Evolutionary conservation across 2,329 filamentous ascomycete species (phyloP), one percentile per base, ranked within the genome.

Genomic region (Ilyonectria destructans): DNA sequence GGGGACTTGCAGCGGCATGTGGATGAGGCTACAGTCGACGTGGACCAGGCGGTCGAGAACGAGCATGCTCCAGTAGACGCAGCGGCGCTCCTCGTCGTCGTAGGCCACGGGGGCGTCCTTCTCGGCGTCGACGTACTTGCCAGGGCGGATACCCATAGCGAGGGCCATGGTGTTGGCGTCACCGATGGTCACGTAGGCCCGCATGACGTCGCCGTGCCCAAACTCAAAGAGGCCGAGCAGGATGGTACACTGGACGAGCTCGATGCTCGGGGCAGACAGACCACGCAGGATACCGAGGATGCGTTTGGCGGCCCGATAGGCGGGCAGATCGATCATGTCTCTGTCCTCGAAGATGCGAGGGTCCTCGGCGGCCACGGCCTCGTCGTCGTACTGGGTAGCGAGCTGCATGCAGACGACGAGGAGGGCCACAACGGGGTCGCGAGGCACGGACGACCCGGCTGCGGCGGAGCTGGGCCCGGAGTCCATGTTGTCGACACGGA

Each of bases 351-450:
- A 71, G 40, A 74, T 69, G 45, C 61, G 58, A 2, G 58, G 70
- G 40, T 72, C 71, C 31, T 67, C 68, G 45, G 71, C 68, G 58
- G 75, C 71, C 19, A 70, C 81, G 31, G 78, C 75, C n/a, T 82
- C 80, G 70, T 83, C 80, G 52, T 78, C 75, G 60, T 79, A 80
- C 52, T 79, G 75, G 17, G 82, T 82, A 21, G 77, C 80, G 19
- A 85, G 79, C 62, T 84, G 81, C 80, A 85, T 85, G 60, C 82
- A 81, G 26, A 83, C 79, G 29, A 84, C 73, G 49, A 85, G 77
- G 29, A 85, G 76, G 23, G 82, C 83, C 19, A 82, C 58, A 17
- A 79, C 78, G 13, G 75, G 72, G 35, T 78, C 71, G 26, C 67
- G 69, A 37, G 72, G 74, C 5, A 65, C 52, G 48, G 40, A 49